Conservation (phyloP, 768 basidiomycete genomes). For the Lepiota venenata region DNA sequence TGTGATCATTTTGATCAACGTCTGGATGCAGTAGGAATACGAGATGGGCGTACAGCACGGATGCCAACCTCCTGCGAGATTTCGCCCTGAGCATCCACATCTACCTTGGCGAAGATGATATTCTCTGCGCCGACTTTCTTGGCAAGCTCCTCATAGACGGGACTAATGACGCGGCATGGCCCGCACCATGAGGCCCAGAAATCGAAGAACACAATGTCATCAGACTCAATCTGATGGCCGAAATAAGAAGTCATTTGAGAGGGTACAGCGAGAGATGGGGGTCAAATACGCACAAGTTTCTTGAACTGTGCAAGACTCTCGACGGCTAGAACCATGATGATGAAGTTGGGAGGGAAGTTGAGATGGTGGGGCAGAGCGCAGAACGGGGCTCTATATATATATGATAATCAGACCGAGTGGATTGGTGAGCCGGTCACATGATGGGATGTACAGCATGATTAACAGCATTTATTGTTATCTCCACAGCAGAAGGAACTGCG, state of each 20-base stretch:
- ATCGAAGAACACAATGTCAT: constrained; percentile 53
- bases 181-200: constrained; percentile 82
- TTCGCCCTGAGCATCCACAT: constrained; percentile 57
- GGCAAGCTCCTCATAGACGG: constrained; percentile 60
- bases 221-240: constrained; percentile 39
- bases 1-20: neutral
- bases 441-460: neutral
- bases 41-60: constrained; percentile 47
- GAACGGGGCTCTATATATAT: neutral
- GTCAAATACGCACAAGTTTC: constrained; percentile 5
- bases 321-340: constrained; percentile 10
- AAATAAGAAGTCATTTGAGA: neutral
- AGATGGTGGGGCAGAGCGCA: neutral
- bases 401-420: neutral
- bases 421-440: constrained; percentile 13
- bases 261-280: neutral
- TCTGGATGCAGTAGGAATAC: neutral
- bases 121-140: constrained; percentile 17
- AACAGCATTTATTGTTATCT: neutral
- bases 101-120: constrained; percentile 69
- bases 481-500: too few relatives aligned
- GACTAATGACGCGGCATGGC: constrained; percentile 64
- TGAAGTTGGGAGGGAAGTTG: neutral
- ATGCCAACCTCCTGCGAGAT: constrained; percentile 59
- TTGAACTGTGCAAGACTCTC: constrained; percentile 11